phyloP scores from a whole-genome alignment of 23 red algal genomes.

The Porphyridium purpureum region DNA sequence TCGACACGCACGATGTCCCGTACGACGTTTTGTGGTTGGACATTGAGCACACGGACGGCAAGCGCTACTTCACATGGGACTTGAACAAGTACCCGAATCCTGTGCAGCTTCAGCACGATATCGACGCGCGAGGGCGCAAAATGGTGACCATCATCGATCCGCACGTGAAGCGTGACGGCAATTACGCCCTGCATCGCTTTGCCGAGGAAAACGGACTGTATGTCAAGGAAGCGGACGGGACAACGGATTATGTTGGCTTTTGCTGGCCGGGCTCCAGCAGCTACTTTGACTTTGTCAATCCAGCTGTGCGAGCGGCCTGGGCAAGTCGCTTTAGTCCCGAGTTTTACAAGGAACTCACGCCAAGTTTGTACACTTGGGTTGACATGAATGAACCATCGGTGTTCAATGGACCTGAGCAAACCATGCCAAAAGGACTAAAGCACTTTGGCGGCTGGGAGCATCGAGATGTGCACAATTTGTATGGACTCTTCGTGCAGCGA shows the following conservation, averaged over 20 bases:
- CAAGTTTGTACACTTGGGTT: constrained; percentile 75
- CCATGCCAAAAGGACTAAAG: constrained; percentile 59
- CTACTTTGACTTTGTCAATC: constrained; percentile 56
- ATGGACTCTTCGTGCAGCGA: constrained; percentile 52
- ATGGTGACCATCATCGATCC: constrained; percentile 97
- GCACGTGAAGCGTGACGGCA: constrained; percentile 75
- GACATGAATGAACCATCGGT: constrained; percentile 99
- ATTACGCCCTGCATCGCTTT: constrained; percentile 43
- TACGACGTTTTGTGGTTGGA: constrained; percentile 97
- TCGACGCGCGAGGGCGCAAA: constrained; percentile 40
- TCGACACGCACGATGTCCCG: constrained; percentile 65
- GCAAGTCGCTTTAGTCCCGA: constrained; percentile 26
- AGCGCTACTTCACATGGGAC: constrained; percentile 99
- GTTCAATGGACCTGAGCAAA: constrained; percentile 86
- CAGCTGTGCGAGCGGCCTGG: constrained; percentile 44
- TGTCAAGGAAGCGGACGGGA: constrained; percentile 42
- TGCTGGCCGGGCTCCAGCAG: constrained; percentile 79
- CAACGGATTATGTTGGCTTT: constrained; percentile 43
- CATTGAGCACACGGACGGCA: constrained; percentile 97
- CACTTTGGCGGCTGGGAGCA: constrained; percentile 77
- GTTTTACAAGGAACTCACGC: constrained; percentile 51
- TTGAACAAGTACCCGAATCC: constrained; percentile 70
- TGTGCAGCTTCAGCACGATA: constrained; percentile 17
- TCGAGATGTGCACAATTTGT: constrained; percentile 82
- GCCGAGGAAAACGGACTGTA: constrained; percentile 26